Evolutionary conservation across 129 eudicot species (phyloP), one percentile per base, ranked within the genome.

Genomic region (Escallonia rubra): DNA sequence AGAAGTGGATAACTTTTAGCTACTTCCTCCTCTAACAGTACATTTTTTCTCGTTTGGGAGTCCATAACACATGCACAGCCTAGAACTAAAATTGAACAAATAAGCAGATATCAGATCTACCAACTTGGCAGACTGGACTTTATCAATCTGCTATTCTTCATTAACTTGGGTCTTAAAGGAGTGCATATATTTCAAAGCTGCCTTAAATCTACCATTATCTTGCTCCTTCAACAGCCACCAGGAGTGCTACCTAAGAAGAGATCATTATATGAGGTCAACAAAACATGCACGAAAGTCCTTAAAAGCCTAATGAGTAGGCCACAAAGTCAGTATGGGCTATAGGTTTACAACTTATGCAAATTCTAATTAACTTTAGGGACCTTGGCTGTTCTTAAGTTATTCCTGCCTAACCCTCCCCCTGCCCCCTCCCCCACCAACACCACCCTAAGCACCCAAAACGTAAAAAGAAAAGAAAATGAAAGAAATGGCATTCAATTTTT

Each of bases 151-250:
- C 9, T 13, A 42, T 40, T 10, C 10, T 10, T 41, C 5, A 61
- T 61, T 8, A 61, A 12, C 43, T 13, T 34, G 41, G 13, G 50
- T 12, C 13, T 8, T 41, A 11, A 61, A 10, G 65, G 65, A 41
- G 43, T n/a, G 4, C 50, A 61, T 4, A 61, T 6, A 61, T 1
- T 42, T 16, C 10, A 61, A 14, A 40, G 65, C 50, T 10, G 42
- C 65, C 38, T 61, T 61, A 16, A 61, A 61, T 15, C 65, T 61
- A 40, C 42, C 65, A 61, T 12, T 43, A 14, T 61, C 65, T 23
- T 43, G 65, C 13, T 61, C 65, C 65, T 42, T 61, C 65, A 61
- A 48, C 50, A 41, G 65, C 65, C 50, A 61, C 65, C n/a, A 61
- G 65, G 49, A 61, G 5, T 10, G 65, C 42, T 13, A 61, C 65